phyloP scores from a whole-genome alignment of 169 alveolate genomes.

The Eimeria maxima region DNA sequence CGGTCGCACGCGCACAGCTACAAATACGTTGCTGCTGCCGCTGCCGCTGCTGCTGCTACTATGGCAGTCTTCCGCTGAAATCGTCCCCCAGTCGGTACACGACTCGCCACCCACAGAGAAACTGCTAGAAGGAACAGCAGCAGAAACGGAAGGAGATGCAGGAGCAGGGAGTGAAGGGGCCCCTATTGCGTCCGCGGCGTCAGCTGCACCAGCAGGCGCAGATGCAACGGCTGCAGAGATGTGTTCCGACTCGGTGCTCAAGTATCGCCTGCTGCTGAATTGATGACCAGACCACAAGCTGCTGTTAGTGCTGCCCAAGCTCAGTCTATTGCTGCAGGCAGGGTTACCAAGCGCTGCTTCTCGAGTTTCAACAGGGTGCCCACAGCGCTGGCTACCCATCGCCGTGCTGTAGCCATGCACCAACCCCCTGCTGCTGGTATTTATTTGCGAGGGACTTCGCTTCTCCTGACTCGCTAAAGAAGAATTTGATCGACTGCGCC shows the following conservation, averaged over 20 bases:
- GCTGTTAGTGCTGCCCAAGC: constrained; percentile 44
- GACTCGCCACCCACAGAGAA: constrained; percentile 15
- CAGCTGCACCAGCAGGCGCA: neutral
- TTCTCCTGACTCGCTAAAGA: neutral
- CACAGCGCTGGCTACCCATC: neutral
- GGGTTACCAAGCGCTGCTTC: neutral
- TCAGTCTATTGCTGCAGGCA: neutral
- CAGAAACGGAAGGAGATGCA: neutral
- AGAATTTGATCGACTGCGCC: constrained; percentile 25
- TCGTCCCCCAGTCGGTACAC: constrained; percentile 50
- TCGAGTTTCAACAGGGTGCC: neutral
- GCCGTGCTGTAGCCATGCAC: neutral
- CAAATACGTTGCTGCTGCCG: constrained; percentile 78
- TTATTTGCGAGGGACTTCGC: neutral
- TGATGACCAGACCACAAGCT: neutral
- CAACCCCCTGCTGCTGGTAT: neutral
- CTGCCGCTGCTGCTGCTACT: constrained; percentile 1
- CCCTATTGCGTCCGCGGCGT: neutral
- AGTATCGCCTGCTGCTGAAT: neutral
- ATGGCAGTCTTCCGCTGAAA: constrained; percentile 19
- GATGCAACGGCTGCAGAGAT: neutral
- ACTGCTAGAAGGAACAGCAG: neutral
- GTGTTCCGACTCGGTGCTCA: neutral
- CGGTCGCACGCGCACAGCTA: constrained; percentile 84
- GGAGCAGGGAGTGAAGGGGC: neutral